Base-by-base conservation (phyloP, 768 basidiomycete genomes). In the Mycena crocata region DNA sequence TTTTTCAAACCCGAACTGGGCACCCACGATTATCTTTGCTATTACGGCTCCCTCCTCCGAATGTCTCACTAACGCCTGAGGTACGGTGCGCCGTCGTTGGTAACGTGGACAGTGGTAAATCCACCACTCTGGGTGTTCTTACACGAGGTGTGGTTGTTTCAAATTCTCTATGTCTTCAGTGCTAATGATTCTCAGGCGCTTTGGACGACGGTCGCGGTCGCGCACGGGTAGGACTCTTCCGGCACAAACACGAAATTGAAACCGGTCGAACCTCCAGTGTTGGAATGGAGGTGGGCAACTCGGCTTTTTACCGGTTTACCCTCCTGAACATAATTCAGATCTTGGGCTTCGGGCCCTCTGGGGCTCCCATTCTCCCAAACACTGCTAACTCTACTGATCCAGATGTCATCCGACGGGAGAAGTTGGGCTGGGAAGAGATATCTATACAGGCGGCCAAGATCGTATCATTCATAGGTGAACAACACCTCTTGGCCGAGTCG, bases 231-330 rank as follows among this genome's bases (percentile, higher is more conserved):
- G 90, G 91, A 5, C 81, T 99, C 10, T 99, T 99, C 79, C 85
- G 97, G 59, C 98, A 99, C 76, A 98, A 98, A 76, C 98, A 99
- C 74, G 98, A 99, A 79, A 84, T 98, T 57, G 98, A 99, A 81
- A 95, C 93, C 23, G 97, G 97, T 8, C 83, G 98, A 55, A 99
- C 98, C 0, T 95, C 93, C 26, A 95, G 93, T 66, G 94, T 99
- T 45, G 98, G 98, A 24, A 96, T 98, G 91, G 98, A 99, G 86
- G 95, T 95, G 67, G 63, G 84, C 64, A n/a, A 58, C 26, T 15
- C 8, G 34, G 30, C 12, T 39, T n/a, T 3, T 24, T 49, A 14
- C 52, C 15, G 42, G 28, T 55, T 19, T 28, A 26, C 55, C 54
- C 3, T 46, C 21, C 56, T 65, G 42, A 44, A 55, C 19, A 35